Percentiles rank a stretch among this genome's conserved stretches.
phyloP scores from a whole-genome alignment of 1,284 basidiomycete genomes.

The Golubevia sp. region DNA sequence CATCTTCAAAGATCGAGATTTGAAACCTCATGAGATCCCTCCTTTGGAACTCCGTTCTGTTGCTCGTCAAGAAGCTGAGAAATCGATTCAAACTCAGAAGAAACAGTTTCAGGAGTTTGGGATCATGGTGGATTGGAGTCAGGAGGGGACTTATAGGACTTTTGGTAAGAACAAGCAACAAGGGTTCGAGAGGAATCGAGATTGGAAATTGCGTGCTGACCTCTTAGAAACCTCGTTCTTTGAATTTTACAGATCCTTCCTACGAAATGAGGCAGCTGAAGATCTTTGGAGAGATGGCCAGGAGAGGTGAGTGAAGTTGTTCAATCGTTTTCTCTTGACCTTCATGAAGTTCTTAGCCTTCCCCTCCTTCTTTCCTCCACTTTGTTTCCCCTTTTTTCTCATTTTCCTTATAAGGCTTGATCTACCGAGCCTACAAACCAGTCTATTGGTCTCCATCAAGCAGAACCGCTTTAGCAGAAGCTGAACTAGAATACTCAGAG shows the following conservation, averaged over 20 bases:
- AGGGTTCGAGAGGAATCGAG: background rate
- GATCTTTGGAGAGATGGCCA: slow-evolving; percentile 86
- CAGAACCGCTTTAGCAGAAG: slow-evolving; percentile 89
- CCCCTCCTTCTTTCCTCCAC: background rate
- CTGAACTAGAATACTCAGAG: slow-evolving; percentile 88
- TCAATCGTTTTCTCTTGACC: background rate
- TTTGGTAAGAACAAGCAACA: slow-evolving; percentile 67
- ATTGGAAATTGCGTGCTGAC: slow-evolving; percentile 5
- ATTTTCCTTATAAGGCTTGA: slow-evolving; percentile 74
- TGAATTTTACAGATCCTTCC: slow-evolving; percentile 69
- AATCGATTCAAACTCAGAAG: slow-evolving; percentile 78
- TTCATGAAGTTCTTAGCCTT: no score
- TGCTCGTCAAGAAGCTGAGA: slow-evolving; percentile 75
- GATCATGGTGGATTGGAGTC: slow-evolving; percentile 89
- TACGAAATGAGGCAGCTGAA: slow-evolving; percentile 88
- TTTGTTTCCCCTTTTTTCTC: background rate
- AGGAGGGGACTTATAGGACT: slow-evolving; percentile 80
- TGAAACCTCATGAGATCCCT: slow-evolving; percentile 59
- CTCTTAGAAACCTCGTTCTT: slow-evolving; percentile 5
- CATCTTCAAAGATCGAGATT: slow-evolving; percentile 3
- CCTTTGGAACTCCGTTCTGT: slow-evolving; percentile 73
- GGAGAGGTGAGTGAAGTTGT: slow-evolving; percentile 68
- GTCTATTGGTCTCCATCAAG: slow-evolving; percentile 97
- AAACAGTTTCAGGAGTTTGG: slow-evolving; percentile 80
- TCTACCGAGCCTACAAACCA: slow-evolving; percentile 84